Evolutionary conservation across 176 grass and related monocot genomes (phyloP).

Genomic region (Oryza australiensis): DNA sequence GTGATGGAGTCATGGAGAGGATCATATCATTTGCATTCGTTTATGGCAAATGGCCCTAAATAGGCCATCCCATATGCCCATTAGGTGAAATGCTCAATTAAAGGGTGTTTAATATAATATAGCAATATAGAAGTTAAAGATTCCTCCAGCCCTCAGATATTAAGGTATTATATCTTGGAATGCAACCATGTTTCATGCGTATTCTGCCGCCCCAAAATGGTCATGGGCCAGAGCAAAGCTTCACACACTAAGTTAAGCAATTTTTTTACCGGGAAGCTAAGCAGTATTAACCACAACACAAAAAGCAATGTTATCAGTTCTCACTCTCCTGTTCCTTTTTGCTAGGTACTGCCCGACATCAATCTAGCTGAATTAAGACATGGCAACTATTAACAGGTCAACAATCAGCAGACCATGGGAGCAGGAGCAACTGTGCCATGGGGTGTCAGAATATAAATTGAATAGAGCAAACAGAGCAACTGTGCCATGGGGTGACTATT

Average conservation of each 20-base stretch:
- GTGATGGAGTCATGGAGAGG: neutral
- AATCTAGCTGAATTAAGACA: neutral
- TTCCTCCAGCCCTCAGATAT: neutral
- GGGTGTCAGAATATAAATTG: neutral
- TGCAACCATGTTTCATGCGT: neutral
- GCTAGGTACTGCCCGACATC: neutral
- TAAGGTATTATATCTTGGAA: neutral
- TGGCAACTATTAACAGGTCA: constrained; percentile 1
- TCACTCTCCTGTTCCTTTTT: neutral
- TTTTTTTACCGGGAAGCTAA: neutral
- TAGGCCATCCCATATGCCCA: neutral
- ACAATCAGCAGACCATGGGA: neutral
- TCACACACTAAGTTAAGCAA: neutral
- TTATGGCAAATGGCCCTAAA: neutral
- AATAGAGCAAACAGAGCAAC: neutral
- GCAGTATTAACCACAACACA: neutral
- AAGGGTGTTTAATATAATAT: neutral
- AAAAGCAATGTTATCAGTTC: neutral
- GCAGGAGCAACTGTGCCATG: neutral
- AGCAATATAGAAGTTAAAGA: neutral
- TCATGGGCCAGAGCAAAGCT: constrained; percentile 6
- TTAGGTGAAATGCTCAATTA: neutral
- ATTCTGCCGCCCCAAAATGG: neutral
- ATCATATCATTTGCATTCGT: neutral
- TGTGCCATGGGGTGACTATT: neutral